Conservation (phyloP, 2,329 filamentous ascomycete genomes). For the Colletotrichum caudatum region DNA sequence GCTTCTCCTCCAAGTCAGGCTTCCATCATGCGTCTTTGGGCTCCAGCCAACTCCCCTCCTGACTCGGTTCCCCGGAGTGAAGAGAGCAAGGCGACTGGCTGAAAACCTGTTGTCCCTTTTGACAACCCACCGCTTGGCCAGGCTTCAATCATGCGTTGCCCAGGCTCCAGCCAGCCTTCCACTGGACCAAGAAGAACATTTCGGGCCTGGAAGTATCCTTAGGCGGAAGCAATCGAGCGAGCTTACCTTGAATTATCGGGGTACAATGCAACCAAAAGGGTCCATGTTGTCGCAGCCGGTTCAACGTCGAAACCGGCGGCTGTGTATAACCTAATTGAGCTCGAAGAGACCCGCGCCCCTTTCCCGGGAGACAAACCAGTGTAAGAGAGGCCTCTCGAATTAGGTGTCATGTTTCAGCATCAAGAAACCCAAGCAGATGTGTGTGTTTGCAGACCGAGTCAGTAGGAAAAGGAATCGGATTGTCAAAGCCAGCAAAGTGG, state of each 20-base stretch:
- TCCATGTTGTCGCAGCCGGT: background rate
- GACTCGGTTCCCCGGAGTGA: constrained; percentile 7
- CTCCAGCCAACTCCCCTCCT: background rate
- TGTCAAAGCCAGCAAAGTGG: background rate
- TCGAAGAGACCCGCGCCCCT: background rate
- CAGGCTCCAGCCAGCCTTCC: background rate
- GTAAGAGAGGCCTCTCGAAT: background rate
- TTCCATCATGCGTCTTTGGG: constrained; percentile 8
- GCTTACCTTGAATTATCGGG: background rate
- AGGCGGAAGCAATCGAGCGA: background rate
- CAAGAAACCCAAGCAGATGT: background rate
- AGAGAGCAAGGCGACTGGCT: background rate
- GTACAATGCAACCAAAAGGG: background rate
- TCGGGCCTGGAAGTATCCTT: background rate
- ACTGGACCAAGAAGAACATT: too few species aligned
- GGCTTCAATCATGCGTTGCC: background rate
- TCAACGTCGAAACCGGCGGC: background rate
- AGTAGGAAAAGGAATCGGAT: background rate
- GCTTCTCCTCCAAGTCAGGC: constrained; percentile 1
- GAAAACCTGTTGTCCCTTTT: background rate
- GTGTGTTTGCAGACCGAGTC: background rate
- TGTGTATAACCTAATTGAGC: background rate
- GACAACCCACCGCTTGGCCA: too few species aligned
- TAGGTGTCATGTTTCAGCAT: background rate
- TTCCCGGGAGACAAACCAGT: background rate